Evolutionary conservation across 73 alveolate genomes (phyloP), one percentile per base, ranked within the genome.

Genomic region (Symbiodinium natans): DNA sequence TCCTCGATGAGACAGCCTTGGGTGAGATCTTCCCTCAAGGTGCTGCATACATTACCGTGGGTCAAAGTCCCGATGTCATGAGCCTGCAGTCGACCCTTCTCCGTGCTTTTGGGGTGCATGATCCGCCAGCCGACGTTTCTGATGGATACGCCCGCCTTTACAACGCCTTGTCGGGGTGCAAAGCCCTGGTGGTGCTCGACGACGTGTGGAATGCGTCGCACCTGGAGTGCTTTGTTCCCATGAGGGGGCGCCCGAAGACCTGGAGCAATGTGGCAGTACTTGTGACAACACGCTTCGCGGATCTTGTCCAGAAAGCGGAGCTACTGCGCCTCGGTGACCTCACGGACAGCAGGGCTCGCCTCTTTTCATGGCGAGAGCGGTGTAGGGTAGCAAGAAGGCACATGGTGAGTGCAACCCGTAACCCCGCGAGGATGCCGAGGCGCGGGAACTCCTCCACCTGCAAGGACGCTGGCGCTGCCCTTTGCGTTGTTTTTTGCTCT

Each of bases 231-330:
- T 75, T 92, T 40, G 82, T 82, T 34, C 90, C 98, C 33, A 21
- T 92, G 90, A 42, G 73, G 25, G 94, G 95, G 19, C 95, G 95
- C 95, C 95, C 95, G 38, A 88, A 68, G 95, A 38, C 86, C 46
- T 92, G 98, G 98, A 71, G 41, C 41, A 54, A 41, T 42, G 82
- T 63, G 52, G 98, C 98, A 56, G 90, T 92, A 77, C 84, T 74
- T 1, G 73, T 89, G 88, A 89, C 96, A 38, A 68, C 96, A 36
- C 63, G 96, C 1, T 34, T 54, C 17, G 43, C 94, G 25, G 95
- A 88, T 41, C 86, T 88, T 41, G 46, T 88, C 52, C 43, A 41
- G 23, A 36, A 40, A 38, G 95, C 95, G 34, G 95, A 88, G 77
- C 56, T 88, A 40, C 86, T 88, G 80, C 95, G 95, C 95, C 38